A percentile compares a stretch with the other conserved stretches of the same genome.
Conservation (phyloP, 192 early-diverging fungal species). For the Oehlia diaphana region DNA sequence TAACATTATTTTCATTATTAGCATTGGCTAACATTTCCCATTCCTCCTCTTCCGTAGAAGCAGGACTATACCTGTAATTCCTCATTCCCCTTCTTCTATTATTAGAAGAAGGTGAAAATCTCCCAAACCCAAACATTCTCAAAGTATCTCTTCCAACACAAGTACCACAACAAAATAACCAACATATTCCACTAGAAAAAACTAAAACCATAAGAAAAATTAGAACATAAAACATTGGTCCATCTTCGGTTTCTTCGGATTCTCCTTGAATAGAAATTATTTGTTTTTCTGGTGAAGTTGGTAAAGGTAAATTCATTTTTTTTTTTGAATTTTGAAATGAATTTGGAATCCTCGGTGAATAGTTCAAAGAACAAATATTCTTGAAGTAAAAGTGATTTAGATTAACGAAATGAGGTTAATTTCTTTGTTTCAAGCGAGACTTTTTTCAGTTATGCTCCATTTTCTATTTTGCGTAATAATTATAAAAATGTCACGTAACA, state of each 20-base stretch:
- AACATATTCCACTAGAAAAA: slow-evolving; percentile 24
- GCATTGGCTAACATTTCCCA: slow-evolving; percentile 21
- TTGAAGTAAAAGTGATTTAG: not conserved
- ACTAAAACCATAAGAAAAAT: slow-evolving; percentile 24
- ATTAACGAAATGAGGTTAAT: not conserved
- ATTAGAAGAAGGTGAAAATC: not conserved
- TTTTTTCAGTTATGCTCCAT: not conserved
- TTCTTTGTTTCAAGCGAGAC: not conserved
- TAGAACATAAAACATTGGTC: slow-evolving; percentile 1
- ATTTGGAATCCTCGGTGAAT: not conserved
- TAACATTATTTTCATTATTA: not conserved
- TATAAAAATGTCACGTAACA: too few species aligned
- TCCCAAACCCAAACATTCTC: slow-evolving; percentile 6
- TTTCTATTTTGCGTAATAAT: too few species aligned
- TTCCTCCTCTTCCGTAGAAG: slow-evolving; percentile 17
- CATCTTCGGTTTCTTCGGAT: not conserved
- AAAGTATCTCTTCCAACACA: slow-evolving; percentile 24
- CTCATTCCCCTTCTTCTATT: not conserved
- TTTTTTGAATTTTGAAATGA: not conserved
- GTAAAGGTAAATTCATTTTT: not conserved
- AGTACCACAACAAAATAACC: slow-evolving; percentile 31
- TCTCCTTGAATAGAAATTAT: not conserved
- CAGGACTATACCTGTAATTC: slow-evolving; percentile 7
- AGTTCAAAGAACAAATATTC: not conserved
- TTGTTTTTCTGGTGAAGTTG: not conserved